Conservation (phyloP, 371 early-diverging fungal genomes). For the Sporodiniella umbellata region DNA sequence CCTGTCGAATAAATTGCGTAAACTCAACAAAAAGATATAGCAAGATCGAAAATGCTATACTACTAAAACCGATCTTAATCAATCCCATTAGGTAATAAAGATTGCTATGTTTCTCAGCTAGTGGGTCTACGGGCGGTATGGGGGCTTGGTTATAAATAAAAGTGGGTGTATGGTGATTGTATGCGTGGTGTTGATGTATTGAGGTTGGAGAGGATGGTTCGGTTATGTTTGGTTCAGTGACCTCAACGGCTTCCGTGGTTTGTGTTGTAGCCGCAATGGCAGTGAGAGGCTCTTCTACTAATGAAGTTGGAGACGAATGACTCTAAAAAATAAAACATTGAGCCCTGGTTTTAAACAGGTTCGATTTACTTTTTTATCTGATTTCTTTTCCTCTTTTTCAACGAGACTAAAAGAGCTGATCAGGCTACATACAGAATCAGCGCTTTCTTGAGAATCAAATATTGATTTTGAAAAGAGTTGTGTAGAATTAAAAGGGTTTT, state of each 20-base stretch:
- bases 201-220: neutral
- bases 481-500: neutral
- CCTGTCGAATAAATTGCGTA: conserved; percentile 1
- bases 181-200: neutral
- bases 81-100: conserved; percentile 10
- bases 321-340: no score
- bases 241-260: no score
- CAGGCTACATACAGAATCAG: neutral
- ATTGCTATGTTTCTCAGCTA: conserved; percentile 3
- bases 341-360: neutral
- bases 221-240: neutral
- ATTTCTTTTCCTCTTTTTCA: neutral
- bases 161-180: conserved; percentile 2
- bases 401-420: neutral
- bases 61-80: neutral
- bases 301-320: no score
- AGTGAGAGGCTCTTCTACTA: no score
- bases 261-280: no score
- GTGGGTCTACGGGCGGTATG: neutral
- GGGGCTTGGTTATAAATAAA: conserved; percentile 10
- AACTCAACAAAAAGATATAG: conserved; percentile 6
- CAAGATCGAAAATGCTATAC: neutral
- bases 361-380: neutral
- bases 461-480: neutral
- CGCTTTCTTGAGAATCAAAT: neutral